Conservation (phyloP, 352 stramenopile genomes). For the Pythium brachiatum region DNA sequence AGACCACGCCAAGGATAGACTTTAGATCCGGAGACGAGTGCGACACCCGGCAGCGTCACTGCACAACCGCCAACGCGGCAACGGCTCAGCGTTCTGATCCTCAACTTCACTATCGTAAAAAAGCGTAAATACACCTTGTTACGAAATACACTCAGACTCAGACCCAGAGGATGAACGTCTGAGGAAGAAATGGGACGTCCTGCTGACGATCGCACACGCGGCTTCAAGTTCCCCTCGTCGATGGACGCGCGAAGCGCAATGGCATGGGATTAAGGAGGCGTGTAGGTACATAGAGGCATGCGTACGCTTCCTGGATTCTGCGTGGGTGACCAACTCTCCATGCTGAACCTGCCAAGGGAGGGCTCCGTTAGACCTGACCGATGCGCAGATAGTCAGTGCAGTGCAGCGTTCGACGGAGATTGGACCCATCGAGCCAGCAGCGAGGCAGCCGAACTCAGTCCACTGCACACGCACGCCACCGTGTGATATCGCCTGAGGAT, state of each 20-base stretch:
- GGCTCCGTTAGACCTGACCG: too few species aligned
- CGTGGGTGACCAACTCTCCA: too few species aligned
- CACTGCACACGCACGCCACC: not conserved
- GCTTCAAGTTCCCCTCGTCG: not conserved
- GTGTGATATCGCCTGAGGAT: not conserved
- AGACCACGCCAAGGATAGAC: constrained; percentile 2
- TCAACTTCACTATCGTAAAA: constrained; percentile 30
- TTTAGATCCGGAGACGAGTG: constrained; percentile 5
- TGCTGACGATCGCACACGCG: too few species aligned
- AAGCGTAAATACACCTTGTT: constrained; percentile 1
- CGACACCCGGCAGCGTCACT: constrained; percentile 1
- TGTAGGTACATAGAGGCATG: not conserved
- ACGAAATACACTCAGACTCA: not conserved
- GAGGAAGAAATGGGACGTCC: not conserved
- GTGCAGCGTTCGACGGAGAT: too few species aligned
- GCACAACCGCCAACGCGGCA: constrained; percentile 16
- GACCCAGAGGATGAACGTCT: not conserved
- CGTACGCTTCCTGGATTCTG: not conserved
- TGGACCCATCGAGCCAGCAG: not conserved
- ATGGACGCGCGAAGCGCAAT: too few species aligned
- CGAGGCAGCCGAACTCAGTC: not conserved
- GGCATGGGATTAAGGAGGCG: too few species aligned
- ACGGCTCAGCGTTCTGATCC: constrained; percentile 15
- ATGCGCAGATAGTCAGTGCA: too few species aligned
- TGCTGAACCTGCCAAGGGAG: too few species aligned